phyloP scores from a whole-genome alignment of 345 rosid genomes.

The Trapa bicornis region DNA sequence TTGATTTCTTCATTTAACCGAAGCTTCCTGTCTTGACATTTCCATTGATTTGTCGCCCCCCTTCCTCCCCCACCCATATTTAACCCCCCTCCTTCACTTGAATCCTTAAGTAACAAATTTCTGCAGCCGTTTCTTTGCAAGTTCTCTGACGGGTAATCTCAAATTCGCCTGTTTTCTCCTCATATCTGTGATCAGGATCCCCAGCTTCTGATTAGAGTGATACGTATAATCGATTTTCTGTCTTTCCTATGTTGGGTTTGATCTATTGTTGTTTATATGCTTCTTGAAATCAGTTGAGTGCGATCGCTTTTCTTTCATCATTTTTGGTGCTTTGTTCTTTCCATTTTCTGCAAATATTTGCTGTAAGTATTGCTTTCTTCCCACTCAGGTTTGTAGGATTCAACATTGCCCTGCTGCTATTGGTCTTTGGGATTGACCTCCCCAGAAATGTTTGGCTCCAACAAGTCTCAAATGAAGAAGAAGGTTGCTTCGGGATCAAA shows the following conservation, averaged over 20 bases:
- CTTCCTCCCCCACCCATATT: neutral
- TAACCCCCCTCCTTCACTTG: neutral
- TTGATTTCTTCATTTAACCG: neutral
- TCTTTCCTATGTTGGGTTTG: neutral
- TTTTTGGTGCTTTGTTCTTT: neutral
- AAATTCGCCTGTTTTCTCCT: neutral
- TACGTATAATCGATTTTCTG: neutral
- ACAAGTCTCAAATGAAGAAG: neutral
- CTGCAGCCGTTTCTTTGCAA: neutral
- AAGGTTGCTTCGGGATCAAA: constrained; percentile 26
- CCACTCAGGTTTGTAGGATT: neutral
- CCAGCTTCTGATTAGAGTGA: neutral
- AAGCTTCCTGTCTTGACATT: constrained; percentile 6
- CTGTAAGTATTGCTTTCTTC: neutral
- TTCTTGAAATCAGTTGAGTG: neutral
- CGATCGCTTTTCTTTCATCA: neutral
- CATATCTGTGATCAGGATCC: neutral
- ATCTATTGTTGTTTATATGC: neutral
- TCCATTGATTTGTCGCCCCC: neutral
- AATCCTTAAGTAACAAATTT: neutral
- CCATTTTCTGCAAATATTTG: neutral
- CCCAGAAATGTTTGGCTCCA: constrained; percentile 3
- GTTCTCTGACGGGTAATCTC: neutral
- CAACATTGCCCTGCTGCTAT: neutral
- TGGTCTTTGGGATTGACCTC: neutral